phyloP scores from a whole-genome alignment of 1,139 yeast species.

The Scheffersomyces segobiensis region DNA sequence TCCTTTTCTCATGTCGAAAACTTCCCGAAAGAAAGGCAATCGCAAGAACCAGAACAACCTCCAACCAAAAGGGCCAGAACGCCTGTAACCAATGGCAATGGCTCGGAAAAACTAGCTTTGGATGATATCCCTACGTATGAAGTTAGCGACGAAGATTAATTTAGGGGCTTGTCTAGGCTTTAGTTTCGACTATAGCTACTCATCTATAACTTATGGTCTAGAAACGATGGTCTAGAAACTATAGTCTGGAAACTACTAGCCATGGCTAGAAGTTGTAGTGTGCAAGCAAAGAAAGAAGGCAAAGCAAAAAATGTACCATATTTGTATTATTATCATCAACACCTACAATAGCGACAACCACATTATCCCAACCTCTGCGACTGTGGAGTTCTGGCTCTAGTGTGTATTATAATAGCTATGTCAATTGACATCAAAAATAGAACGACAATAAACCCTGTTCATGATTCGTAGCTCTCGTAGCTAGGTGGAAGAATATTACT shows the following conservation, averaged over 20 bases:
- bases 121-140: conserved; percentile 45
- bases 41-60: conserved; percentile 6
- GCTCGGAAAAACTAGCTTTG: conserved; percentile 14
- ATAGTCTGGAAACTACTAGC: too few species aligned
- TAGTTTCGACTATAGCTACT: not conserved
- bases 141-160: conserved; percentile 33
- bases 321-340: not conserved
- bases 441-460: not conserved
- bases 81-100: conserved; percentile 1
- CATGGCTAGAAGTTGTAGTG: not conserved
- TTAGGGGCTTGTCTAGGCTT: not conserved
- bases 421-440: not conserved
- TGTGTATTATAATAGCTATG: not conserved
- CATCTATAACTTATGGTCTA: not conserved
- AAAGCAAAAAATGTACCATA: not conserved
- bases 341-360: not conserved
- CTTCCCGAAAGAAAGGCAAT: not conserved
- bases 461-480: conserved; percentile 2
- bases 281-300: not conserved
- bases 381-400: not conserved
- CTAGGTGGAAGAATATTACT: conserved; percentile 4
- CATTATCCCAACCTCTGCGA: not conserved
- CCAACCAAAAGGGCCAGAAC: conserved; percentile 9
- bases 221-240: not conserved
- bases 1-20: not conserved